These are phyloP conservation scores for Glycine tomentella DNA, from an alignment of 306 rosid species.

Conservation along the genomic window DNA sequence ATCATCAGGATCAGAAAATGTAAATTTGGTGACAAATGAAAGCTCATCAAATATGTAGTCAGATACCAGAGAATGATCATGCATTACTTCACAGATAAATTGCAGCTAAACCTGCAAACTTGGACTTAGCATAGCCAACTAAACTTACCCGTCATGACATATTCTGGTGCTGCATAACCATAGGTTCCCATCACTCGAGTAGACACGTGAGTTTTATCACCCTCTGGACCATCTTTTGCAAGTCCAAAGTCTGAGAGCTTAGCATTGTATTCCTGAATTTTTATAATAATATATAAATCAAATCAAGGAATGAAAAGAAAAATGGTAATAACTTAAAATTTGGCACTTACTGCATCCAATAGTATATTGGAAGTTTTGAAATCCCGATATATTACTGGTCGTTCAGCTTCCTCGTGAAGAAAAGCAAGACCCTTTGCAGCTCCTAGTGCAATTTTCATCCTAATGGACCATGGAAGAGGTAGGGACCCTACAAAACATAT, in stretches of 20 bases:
- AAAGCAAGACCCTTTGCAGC: slow-evolving; percentile 93
- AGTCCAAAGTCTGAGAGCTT: slow-evolving; percentile 94
- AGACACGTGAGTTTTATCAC: slow-evolving; percentile 91
- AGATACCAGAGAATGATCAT: background rate
- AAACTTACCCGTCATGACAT: slow-evolving; percentile 86
- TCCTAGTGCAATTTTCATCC: slow-evolving; percentile 91
- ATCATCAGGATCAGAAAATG: background rate
- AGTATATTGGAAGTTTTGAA: slow-evolving; percentile 91
- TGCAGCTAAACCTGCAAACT: background rate
- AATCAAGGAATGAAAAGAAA: slow-evolving; percentile 14
- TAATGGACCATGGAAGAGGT: slow-evolving; percentile 93
- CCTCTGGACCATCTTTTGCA: slow-evolving; percentile 95
- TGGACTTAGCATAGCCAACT: background rate
- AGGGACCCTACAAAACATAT: slow-evolving; percentile 66
- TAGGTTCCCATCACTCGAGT: slow-evolving; percentile 98
- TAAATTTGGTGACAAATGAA: background rate
- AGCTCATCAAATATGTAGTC: background rate
- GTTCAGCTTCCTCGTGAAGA: slow-evolving; percentile 89
- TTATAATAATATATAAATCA: slow-evolving; percentile 44
- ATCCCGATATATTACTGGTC: slow-evolving; percentile 88
- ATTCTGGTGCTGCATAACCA: slow-evolving; percentile 94
- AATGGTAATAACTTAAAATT: slow-evolving; percentile 2
- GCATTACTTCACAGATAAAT: background rate
- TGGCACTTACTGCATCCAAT: slow-evolving; percentile 79
- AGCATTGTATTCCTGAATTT: slow-evolving; percentile 84